A percentile compares a stretch with the other conserved stretches of the same genome.
Conservation (phyloP, 805 yeast genomes). For the Ogataea henricii region DNA sequence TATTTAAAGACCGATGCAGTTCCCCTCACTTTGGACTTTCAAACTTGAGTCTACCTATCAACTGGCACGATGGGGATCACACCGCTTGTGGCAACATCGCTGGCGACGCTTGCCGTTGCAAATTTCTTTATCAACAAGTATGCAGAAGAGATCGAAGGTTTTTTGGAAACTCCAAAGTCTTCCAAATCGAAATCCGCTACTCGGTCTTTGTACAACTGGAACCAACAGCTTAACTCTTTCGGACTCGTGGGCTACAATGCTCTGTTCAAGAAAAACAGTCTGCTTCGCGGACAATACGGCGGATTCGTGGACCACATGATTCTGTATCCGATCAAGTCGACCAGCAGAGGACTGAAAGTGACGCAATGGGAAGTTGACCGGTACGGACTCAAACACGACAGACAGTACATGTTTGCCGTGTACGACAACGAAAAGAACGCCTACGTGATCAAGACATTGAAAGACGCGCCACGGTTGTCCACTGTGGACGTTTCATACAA, state of each 20-base stretch:
- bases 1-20: no score
- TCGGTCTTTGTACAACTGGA: conserved; percentile 16
- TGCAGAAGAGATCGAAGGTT: conserved; percentile 9
- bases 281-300: conserved; percentile 22
- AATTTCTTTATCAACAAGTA: conserved; percentile 9
- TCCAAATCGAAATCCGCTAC: conserved; percentile 10
- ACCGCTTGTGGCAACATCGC: conserved; percentile 3
- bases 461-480: conserved; percentile 17
- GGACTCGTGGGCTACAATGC: neutral
- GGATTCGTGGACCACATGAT: conserved; percentile 29
- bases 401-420: conserved; percentile 29
- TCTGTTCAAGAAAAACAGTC: neutral
- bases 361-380: conserved; percentile 29
- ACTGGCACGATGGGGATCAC: neutral
- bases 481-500: conserved; percentile 18
- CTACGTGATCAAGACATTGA: conserved; percentile 22
- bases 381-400: conserved; percentile 33
- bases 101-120: conserved; percentile 5
- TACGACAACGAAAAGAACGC: conserved; percentile 14
- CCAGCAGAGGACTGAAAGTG: conserved; percentile 28
- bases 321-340: conserved; percentile 35
- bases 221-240: conserved; percentile 7
- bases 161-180: conserved; percentile 13
- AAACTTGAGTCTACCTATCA: neutral
- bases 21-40: neutral